A percentile compares a stretch with the other conserved stretches of the same genome.
Conservation (phyloP, 306 rosid genomes). For the Begonia peltatifolia region DNA sequence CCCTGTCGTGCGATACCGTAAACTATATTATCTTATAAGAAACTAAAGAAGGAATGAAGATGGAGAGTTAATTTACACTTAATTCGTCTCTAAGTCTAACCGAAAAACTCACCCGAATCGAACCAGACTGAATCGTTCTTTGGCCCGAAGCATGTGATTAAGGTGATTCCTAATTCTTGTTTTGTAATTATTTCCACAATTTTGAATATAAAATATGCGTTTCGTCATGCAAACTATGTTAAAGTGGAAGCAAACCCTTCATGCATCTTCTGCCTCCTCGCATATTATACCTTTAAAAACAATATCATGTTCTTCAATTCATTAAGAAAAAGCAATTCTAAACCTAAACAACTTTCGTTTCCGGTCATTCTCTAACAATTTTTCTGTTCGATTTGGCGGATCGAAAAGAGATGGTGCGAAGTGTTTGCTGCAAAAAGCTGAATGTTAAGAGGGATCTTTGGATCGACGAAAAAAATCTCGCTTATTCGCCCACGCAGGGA, state of each 20-base stretch:
- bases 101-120: conserved; percentile 46
- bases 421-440: conserved; percentile 42
- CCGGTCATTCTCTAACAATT: too few species aligned
- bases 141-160: conserved; percentile 28
- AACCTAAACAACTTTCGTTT: too few species aligned
- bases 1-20: too few species aligned
- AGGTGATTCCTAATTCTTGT: conserved; percentile 18
- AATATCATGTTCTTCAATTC: conserved; percentile 15
- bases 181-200: conserved; percentile 4
- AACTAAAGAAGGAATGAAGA: too few species aligned
- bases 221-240: conserved; percentile 49
- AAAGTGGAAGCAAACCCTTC: conserved; percentile 26
- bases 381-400: neutral
- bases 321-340: too few species aligned
- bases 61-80: too few species aligned
- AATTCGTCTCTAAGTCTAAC: conserved; percentile 22
- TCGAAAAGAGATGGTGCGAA: conserved; percentile 40
- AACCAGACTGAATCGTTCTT: conserved; percentile 37
- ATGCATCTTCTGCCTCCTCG: conserved; percentile 64
- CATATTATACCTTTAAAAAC: conserved; percentile 43
- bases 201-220: conserved; percentile 19
- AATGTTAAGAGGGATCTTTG: conserved; percentile 35
- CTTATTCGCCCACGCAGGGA: conserved; percentile 45
- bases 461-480: conserved; percentile 38
- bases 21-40: too few species aligned